phyloP scores from a whole-genome alignment of 441 rosid species.

The Erysimum pusillum region DNA sequence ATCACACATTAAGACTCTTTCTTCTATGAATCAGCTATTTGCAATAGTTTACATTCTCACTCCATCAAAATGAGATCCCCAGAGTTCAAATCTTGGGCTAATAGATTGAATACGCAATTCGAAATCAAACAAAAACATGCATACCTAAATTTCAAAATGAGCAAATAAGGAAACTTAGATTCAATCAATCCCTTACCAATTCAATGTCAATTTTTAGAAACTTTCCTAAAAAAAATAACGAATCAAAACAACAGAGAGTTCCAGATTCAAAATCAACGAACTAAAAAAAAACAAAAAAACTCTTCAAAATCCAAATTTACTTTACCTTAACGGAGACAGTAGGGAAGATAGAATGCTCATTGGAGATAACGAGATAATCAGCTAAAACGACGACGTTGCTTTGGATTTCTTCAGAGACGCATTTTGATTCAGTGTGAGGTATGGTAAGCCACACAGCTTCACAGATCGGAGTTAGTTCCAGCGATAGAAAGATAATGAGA shows the following conservation, averaged over 20 bases:
- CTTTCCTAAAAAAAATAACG: background rate
- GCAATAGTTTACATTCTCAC: no score
- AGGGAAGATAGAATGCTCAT: constrained; percentile 66
- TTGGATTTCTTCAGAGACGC: constrained; percentile 92
- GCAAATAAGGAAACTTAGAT: constrained; percentile 17
- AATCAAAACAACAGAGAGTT: no score
- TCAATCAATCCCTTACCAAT: background rate
- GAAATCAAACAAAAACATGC: no score
- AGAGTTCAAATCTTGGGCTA: background rate
- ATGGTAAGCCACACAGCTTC: constrained; percentile 78
- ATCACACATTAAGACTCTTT: no score
- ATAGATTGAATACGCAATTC: background rate
- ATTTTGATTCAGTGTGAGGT: constrained; percentile 76
- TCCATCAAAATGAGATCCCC: no score
- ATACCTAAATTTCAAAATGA: background rate
- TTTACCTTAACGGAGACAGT: constrained; percentile 76
- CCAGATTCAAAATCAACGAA: no score
- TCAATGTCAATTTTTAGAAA: constrained; percentile 2
- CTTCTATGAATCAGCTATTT: no score
- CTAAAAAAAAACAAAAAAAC: background rate
- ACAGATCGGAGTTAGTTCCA: constrained; percentile 36
- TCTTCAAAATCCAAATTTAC: background rate
- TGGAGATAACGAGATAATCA: constrained; percentile 79
- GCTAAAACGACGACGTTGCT: constrained; percentile 81
- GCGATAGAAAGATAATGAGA: constrained; percentile 11